These are phyloP conservation scores for Metschnikowia santaceciliae DNA, from an alignment of 805 yeast species.

Conservation along the genomic window DNA sequence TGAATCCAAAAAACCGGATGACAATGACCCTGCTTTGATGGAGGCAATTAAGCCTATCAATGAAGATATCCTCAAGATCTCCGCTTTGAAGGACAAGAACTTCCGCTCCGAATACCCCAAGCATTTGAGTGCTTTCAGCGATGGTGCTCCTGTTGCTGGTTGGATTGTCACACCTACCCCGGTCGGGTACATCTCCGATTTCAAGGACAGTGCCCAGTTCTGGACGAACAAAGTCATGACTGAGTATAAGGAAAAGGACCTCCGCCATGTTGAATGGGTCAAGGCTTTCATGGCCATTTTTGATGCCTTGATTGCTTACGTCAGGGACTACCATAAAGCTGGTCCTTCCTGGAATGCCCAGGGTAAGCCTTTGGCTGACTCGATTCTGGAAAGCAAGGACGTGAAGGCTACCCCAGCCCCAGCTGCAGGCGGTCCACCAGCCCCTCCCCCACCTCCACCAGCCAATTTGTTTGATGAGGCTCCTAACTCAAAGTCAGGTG, in stretches of 20 bases:
- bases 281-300: conserved; percentile 57
- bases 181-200: conserved; percentile 70
- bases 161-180: conserved; percentile 86
- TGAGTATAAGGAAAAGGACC: conserved; percentile 71
- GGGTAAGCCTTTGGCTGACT: conserved; percentile 57
- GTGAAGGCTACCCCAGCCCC: conserved; percentile 35
- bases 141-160: conserved; percentile 85
- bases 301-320: conserved; percentile 67
- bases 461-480: conserved; percentile 56
- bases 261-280: conserved; percentile 78
- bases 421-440: conserved; percentile 52
- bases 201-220: conserved; percentile 87
- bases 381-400: conserved; percentile 30
- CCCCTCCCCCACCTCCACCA: conserved; percentile 88
- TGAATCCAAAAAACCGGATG: conserved; percentile 61
- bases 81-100: conserved; percentile 67
- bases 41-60: conserved; percentile 68
- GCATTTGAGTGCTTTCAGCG: conserved; percentile 79
- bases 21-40: conserved; percentile 48
- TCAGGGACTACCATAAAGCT: conserved; percentile 71
- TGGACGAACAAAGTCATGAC: conserved; percentile 90
- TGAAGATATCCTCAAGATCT: conserved; percentile 52
- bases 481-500: conserved; percentile 27
- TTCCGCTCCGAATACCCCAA: conserved; percentile 62
- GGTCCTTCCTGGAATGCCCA: conserved; percentile 76